Evolutionary conservation across 345 rosid genomes (phyloP), one percentile per base, ranked within the genome.

Genomic region (Aquilaria yunnanensis): DNA sequence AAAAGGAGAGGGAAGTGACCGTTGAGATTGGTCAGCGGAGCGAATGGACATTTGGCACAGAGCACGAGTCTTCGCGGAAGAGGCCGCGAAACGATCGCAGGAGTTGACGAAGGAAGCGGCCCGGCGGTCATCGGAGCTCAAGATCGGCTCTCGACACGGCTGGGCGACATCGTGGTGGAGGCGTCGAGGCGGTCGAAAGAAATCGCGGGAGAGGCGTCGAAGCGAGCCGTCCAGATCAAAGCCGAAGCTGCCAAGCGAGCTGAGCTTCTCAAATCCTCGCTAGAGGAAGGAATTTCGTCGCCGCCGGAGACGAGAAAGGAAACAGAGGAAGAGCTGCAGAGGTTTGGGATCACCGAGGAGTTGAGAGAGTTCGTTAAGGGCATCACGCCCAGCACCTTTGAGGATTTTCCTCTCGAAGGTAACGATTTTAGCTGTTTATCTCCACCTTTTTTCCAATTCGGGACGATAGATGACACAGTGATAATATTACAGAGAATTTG

Each of bases 381-480:
- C 43, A 72, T 85, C 60, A 79, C 78, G 61, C 13, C 67, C 3
- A 79, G 65, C 68, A 83, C 88, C 10, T 85, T 85, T 67, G 71
- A 64, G 56, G 83, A 85, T 68, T 85, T 85, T 65, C 86, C 88
- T 6, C 58, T 85, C 1, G 60, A 69, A 66, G 91, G 91, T 83
- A 54, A 47, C 10, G 41, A 9, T 43, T 54, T 9, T 37, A 37
- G 8, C 43, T 37, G 43, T 37, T 48, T 37, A 37, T 37, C 5
- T 37, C 43, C 43, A 37, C 8, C 7, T 9, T 1, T 37, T 3
- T 5, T 37, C 8, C 43, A 37, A 37, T 9, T 9, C 8, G 43
- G 43, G 7, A 37, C 43, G 5, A 37, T 37, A 0, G 8, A 3
- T 9, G 43, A 7, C 7, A 3, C 7, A 37, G 7, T 37, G 5